A percentile compares a stretch with the other conserved stretches of the same genome.
phyloP scores from a whole-genome alignment of 1,284 basidiomycete genomes.

The Polyporus tsugae region DNA sequence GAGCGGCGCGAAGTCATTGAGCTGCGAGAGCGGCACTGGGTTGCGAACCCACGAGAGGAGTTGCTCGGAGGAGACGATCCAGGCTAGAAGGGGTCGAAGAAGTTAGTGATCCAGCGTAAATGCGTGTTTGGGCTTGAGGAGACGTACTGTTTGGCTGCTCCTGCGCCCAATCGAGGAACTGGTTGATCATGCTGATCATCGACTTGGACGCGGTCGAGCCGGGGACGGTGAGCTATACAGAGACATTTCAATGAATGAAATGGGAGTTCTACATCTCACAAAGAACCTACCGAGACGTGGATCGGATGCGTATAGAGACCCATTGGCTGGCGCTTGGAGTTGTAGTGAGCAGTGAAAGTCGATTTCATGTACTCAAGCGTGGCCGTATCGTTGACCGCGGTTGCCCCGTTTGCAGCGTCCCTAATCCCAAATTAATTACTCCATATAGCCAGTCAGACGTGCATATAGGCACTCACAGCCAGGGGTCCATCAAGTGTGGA shows the following conservation, averaged over 20 bases:
- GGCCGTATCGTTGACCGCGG: slow-evolving; percentile 59
- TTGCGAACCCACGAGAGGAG: slow-evolving; percentile 79
- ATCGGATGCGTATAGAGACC: slow-evolving; percentile 87
- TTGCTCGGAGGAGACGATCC: slow-evolving; percentile 82
- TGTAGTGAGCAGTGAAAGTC: slow-evolving; percentile 81
- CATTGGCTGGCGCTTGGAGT: slow-evolving; percentile 77
- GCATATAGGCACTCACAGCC: slow-evolving; percentile 62
- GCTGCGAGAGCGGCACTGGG: slow-evolving; percentile 70
- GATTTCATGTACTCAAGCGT: slow-evolving; percentile 79
- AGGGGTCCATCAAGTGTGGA: slow-evolving; percentile 84
- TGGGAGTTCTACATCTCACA: neutral
- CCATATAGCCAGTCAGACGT: neutral
- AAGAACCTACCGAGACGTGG: slow-evolving; percentile 66
- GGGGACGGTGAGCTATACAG: slow-evolving; percentile 43
- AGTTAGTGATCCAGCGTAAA: neutral
- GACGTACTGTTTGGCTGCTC: slow-evolving; percentile 67
- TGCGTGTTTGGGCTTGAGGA: neutral
- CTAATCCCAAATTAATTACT: slow-evolving; percentile 43
- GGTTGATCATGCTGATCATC: slow-evolving; percentile 78
- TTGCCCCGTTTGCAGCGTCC: slow-evolving; percentile 62
- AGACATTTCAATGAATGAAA: slow-evolving; percentile 1
- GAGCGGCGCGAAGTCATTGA: slow-evolving; percentile 60
- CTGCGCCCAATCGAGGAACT: slow-evolving; percentile 86
- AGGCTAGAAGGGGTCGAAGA: slow-evolving; percentile 51
- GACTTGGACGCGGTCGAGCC: slow-evolving; percentile 57